Evolutionary conservation across 2,329 filamentous ascomycete species (phyloP).

Genomic region (Hansfordia pulvinata): DNA sequence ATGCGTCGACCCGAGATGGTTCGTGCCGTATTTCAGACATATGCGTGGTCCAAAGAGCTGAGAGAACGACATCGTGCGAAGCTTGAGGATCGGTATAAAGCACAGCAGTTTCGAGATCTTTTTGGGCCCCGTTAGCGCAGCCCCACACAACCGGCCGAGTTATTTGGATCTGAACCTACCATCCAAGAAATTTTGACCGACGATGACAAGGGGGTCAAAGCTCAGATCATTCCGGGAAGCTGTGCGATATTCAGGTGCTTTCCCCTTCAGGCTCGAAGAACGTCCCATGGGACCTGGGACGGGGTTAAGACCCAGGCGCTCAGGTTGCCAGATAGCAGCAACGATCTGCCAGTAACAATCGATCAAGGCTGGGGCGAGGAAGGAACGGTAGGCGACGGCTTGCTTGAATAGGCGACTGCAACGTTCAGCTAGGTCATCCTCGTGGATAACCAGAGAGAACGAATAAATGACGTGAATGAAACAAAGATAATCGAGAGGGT

Average conservation of each 20-base stretch:
- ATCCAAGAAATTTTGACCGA: conserved; percentile 35
- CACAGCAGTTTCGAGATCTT: conserved; percentile 33
- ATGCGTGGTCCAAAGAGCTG: conserved; percentile 28
- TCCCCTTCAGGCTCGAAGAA: conserved; percentile 24
- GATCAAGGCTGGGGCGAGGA: conserved; percentile 22
- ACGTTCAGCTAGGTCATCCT: conserved; percentile 21
- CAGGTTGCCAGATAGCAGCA: conserved; percentile 33
- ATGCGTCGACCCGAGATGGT: conserved; percentile 14
- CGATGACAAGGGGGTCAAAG: conserved; percentile 23
- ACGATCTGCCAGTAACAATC: conserved; percentile 28
- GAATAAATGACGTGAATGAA: conserved; percentile 38
- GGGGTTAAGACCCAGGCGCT: no score
- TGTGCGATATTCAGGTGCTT: conserved; percentile 18
- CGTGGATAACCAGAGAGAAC: conserved; percentile 31
- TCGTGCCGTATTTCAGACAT: conserved; percentile 16
- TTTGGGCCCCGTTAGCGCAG: neutral
- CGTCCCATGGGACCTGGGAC: no score
- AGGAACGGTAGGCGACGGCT: conserved; percentile 27
- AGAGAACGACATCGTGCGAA: conserved; percentile 21
- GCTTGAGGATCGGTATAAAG: conserved; percentile 16
- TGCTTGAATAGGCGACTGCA: conserved; percentile 30
- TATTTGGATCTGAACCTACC: conserved; percentile 25
- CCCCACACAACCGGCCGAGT: no score
- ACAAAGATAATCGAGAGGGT: conserved; percentile 31
- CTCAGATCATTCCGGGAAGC: conserved; percentile 3